Conservation (phyloP, 352 stramenopile species). For the Halophytophthora polymorphica region DNA sequence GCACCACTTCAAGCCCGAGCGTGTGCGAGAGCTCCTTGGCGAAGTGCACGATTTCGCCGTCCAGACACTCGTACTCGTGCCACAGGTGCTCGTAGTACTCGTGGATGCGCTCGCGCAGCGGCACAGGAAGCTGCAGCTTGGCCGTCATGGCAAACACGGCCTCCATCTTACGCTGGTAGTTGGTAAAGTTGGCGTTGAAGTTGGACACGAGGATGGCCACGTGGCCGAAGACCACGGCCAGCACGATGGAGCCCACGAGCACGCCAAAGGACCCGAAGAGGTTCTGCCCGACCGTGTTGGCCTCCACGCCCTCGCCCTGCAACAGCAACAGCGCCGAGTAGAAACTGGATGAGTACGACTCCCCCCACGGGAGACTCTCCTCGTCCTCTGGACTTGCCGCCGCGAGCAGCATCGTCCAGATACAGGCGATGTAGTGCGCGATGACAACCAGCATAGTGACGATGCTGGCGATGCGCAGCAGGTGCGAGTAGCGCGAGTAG, state of each 20-base stretch:
- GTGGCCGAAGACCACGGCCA: constrained; percentile 63
- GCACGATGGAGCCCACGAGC: constrained; percentile 46
- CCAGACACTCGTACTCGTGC: constrained; percentile 60
- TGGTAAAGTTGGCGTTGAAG: constrained; percentile 48
- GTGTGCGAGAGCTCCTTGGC: constrained; percentile 47
- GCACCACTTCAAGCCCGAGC: constrained; percentile 50
- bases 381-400: background rate
- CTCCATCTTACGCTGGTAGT: constrained; percentile 70
- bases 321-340: constrained; percentile 49
- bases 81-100: constrained; percentile 70
- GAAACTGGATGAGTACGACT: constrained; percentile 35
- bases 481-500: constrained; percentile 40
- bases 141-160: constrained; percentile 49
- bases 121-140: constrained; percentile 43
- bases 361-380: background rate
- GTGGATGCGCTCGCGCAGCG: constrained; percentile 53
- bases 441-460: constrained; percentile 37
- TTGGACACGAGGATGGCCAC: constrained; percentile 60
- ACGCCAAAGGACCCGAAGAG: constrained; percentile 40
- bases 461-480: constrained; percentile 37
- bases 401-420: constrained; percentile 27
- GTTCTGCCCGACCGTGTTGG: constrained; percentile 25
- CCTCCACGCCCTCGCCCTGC: constrained; percentile 45
- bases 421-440: constrained; percentile 49
- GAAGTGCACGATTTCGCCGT: constrained; percentile 54